Percentiles rank a stretch among this genome's conserved stretches.
phyloP scores from a whole-genome alignment of 352 stramenopile species.

The Bremia lactucae region DNA sequence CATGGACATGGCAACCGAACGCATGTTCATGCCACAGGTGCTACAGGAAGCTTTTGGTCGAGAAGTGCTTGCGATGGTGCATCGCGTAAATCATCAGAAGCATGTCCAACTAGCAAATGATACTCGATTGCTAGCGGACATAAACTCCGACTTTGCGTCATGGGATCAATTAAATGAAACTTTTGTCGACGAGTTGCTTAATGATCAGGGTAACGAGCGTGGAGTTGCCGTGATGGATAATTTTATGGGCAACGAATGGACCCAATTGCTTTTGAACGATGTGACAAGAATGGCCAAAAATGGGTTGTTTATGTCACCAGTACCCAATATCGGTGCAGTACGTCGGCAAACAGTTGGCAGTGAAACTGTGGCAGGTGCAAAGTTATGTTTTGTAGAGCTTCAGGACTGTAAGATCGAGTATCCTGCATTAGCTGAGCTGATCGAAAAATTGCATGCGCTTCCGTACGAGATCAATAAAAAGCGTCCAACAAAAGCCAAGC shows the following conservation, averaged over 20 bases:
- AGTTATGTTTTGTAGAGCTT: constrained; percentile 54
- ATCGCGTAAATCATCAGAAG: constrained; percentile 75
- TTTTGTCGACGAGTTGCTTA: constrained; percentile 35
- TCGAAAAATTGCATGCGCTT: constrained; percentile 65
- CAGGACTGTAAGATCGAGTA: constrained; percentile 46
- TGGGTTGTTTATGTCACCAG: constrained; percentile 31
- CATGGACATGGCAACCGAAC: constrained; percentile 69
- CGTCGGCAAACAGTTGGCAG: constrained; percentile 5
- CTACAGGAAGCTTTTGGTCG: constrained; percentile 78
- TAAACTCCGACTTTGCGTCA: constrained; percentile 35
- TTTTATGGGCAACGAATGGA: constrained; percentile 79
- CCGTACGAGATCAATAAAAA: constrained; percentile 81
- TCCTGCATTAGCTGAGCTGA: constrained; percentile 56
- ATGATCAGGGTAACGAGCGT: constrained; percentile 2
- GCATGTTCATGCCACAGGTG: constrained; percentile 56
- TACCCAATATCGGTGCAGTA: constrained; percentile 13
- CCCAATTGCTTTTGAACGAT: constrained; percentile 48
- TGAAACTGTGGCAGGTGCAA: constrained; percentile 9
- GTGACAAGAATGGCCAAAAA: constrained; percentile 51
- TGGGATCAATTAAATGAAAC: constrained; percentile 52
- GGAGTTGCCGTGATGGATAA: constrained; percentile 50
- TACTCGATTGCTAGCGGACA: constrained; percentile 43
- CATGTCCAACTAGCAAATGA: constrained; percentile 68
- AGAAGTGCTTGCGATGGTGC: constrained; percentile 76
- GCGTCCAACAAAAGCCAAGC: constrained; percentile 17